Evolutionary conservation across 495 filamentous ascomycete species (phyloP), one percentile per base, ranked within the genome.

Genomic region (Aspergillus homomorphus): DNA sequence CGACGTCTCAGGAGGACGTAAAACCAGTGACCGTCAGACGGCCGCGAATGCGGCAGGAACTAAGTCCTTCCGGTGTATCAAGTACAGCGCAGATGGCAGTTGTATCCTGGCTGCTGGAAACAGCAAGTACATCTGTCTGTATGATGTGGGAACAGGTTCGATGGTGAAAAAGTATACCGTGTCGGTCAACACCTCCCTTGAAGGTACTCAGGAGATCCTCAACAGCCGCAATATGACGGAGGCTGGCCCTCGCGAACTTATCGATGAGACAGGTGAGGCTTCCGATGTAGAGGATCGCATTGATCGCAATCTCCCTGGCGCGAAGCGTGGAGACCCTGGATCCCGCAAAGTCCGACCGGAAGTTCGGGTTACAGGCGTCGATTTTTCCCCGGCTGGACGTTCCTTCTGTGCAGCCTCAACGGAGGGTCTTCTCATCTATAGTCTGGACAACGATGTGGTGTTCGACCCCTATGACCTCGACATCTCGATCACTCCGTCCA

Each of bases 381-480:
- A 87, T 21, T 98, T 98, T 73, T 88, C 90, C 1, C 93, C 94
- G 0, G 88, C 88, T 19, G 92, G 92, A 23, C 85, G 89, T 24
- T 80, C 91, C 4, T 98, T 98, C 76, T 97, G 94, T 63, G 94
- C 94, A 24, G 92, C 95, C 10, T 91, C 88, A 8, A 98, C 94
- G 2, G 94, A 98, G 75, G 94, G 94, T 15, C 77, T 98, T 26
- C 80, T 98, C 50, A 86, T 98, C 59, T 98, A 96, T 73, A 91
- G 87, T 53, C 77, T 98, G 41, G 94, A 98, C 66, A 86, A 80
- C 18, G 80, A 82, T 3, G 80, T 92, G 23, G 67, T 77, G 16
- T 98, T 98, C 65, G 94, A 98, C 70, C 94, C 94, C 2, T 96
- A 95, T 69, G 95, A 98, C 69, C 86, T 98, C 6, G 92, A 96